phyloP scores from a whole-genome alignment of 225 moss, liverwort and hornwort species.

The Marchantia polymorpha region DNA sequence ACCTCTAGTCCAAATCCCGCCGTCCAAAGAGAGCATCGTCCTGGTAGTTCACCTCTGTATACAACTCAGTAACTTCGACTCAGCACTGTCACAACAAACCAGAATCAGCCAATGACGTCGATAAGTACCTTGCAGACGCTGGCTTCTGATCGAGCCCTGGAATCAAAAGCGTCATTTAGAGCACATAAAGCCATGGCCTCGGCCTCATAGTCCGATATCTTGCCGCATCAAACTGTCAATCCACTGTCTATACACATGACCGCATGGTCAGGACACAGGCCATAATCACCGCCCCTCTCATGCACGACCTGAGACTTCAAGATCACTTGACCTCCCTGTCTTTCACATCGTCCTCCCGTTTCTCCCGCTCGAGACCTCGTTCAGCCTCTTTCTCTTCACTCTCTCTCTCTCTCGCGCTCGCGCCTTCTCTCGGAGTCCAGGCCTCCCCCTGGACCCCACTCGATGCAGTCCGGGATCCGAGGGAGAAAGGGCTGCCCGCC shows the following conservation, averaged over 20 bases:
- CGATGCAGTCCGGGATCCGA: background rate
- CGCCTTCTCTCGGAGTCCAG: background rate
- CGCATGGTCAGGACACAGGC: background rate
- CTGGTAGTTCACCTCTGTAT: background rate
- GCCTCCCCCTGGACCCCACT: conserved; percentile 1
- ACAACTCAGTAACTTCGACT: background rate
- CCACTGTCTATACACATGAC: background rate
- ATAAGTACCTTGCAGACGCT: background rate
- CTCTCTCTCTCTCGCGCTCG: background rate
- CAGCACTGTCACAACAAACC: background rate
- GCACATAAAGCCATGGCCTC: conserved; percentile 11
- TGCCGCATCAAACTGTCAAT: background rate
- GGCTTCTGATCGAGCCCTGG: background rate
- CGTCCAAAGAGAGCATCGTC: background rate
- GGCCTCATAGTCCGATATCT: background rate
- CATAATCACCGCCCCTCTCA: background rate
- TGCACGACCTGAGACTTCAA: background rate
- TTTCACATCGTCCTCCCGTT: background rate
- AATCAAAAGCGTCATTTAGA: background rate
- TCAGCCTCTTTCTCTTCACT: too few species aligned
- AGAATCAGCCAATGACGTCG: background rate
- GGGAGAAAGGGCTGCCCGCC: background rate
- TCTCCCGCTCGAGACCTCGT: too few species aligned
- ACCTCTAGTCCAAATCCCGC: background rate
- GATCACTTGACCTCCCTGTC: background rate